Evolutionary conservation across 371 early-diverging fungal genomes (phyloP), one percentile per base, ranked within the genome.

Genomic region (Mortierella sp.): DNA sequence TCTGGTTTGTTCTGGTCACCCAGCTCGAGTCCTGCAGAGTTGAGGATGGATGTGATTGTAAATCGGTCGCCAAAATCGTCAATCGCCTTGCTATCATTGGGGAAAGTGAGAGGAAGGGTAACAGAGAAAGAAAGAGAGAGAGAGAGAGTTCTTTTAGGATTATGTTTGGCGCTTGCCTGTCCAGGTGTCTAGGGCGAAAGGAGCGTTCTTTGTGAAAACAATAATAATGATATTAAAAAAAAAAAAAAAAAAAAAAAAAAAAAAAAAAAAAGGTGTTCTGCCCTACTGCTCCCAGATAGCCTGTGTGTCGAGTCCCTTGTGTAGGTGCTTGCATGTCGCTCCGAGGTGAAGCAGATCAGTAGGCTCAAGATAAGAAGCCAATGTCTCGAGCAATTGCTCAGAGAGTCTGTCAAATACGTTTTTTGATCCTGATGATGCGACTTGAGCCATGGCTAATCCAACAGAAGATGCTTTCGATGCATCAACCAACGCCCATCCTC

Each of bases 11-110:
- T 83, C 14, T 83, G 72, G 11, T 72, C 75, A 16, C 81, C 83
- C 47, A 88, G 72, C 30, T 86, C 85, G 26, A 88, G 62, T 11
- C 87, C 88, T 16, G 86, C 81, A 18, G 77, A 76, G 16, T 75
- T 76, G 29, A 87, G 77, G 19, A 87, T 75, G 7, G 64, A 60
- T 25, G 87, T 86, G 43, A 88, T 76, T 18, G 81, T 75, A 69
- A 88, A 88, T 1, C 87, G 66, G 55, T 88, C 82, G 47, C 88
- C 88, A 75, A 86, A 88, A n/a, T 88, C 88, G 55, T 81, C 73
- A 12, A 77, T 53, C 2, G 82, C 63, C 79, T 87, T 88, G 60
- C 87, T 88, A 57, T 46, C n/a, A 50, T 55, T 16, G 25, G 18
- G 43, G 15, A 25, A 23, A 18, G 47, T 11, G 15, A 7, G 9